Evolutionary conservation across 1,284 basidiomycete genomes (phyloP).

Genomic region (Pseudozyma tsukubaensis): DNA sequence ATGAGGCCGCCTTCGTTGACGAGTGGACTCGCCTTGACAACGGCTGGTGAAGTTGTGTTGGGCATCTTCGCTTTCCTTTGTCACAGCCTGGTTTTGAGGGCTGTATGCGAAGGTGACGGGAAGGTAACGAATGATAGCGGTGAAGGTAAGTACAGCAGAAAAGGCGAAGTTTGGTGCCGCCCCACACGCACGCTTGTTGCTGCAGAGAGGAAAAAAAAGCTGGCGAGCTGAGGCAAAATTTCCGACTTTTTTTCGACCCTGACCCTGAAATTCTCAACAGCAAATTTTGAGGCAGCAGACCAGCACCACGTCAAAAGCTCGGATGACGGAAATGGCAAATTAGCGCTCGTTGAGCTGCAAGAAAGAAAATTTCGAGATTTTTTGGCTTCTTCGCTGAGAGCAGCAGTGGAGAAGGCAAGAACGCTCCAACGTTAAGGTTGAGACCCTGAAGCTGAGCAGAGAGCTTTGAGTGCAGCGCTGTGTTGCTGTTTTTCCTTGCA

Average conservation of each 20-base stretch:
- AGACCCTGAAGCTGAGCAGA: constrained; percentile 2
- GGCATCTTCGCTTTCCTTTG: constrained; percentile 20
- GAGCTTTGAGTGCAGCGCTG: background rate
- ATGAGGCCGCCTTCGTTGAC: constrained; percentile 60
- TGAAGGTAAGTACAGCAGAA: background rate
- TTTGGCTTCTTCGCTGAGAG: constrained; percentile 7
- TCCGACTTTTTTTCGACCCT: constrained; percentile 13
- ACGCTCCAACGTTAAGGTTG: background rate
- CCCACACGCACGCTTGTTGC: constrained; percentile 7
- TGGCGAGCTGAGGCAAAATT: constrained; percentile 8
- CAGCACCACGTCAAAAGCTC: background rate
- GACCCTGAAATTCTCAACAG: constrained; percentile 15
- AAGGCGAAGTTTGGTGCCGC: background rate
- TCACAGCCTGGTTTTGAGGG: background rate
- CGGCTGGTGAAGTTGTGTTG: constrained; percentile 35
- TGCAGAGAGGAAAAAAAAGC: constrained; percentile 6
- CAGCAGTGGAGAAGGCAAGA: background rate
- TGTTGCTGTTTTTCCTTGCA: background rate
- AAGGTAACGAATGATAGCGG: background rate
- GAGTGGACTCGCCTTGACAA: constrained; percentile 49
- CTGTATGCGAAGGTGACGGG: background rate
- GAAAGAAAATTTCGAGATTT: constrained; percentile 24
- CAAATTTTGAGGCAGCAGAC: constrained; percentile 9
- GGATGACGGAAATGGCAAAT: constrained; percentile 18
- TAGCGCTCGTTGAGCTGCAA: background rate